Base-by-base conservation (phyloP, 2,329 filamentous ascomycete species). In the Ceratocystis albifundus region DNA sequence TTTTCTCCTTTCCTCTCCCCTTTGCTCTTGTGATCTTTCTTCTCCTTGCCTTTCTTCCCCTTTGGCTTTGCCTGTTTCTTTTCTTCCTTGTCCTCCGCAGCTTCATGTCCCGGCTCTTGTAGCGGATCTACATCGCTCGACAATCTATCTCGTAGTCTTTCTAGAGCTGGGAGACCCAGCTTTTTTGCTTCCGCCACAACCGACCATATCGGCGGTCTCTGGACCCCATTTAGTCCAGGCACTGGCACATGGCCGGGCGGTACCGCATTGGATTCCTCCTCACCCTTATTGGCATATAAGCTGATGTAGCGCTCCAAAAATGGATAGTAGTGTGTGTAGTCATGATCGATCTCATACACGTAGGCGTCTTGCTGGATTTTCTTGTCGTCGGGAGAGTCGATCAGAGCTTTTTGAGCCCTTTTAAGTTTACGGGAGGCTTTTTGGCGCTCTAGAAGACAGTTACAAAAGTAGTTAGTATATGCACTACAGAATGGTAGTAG, bases 261-360 rank as follows among this genome's bases (percentile, higher is more conserved):
- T 25, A 77, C 76, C 10, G 75, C 73, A 3, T 73, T 75, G 6
- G 69, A 70, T 4, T 76, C 77, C 3, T 73, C 71, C 53, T 76
- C 76, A 17, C 75, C 76, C 2, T 76, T 77, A 63, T 70, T 70
- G 70, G 81, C 77, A 70, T 86, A 87, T 17, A 88, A 73, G 70
- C 83, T 84, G 69, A 88, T 80, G 74, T 94, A 94, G 25, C 81
- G 78, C 74, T 89, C 84, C 71, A 86, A 79, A 57, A 88, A 82
- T 1, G 89, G 89, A 69, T 84, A 88, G 74, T 86, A 88, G 65
- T 84, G 80, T 0, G 88, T 84, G 72, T 94, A 94, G 71, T 89
- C 85, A 69, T 88, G 78, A 72, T 93, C 89, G 12, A 92, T 83
- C 72, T 91, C 82, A 30, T 84, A 84, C 28, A 84, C 78, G 72